Base-by-base conservation (phyloP, 179 eudicot genomes). In the Beta lomatogona region DNA sequence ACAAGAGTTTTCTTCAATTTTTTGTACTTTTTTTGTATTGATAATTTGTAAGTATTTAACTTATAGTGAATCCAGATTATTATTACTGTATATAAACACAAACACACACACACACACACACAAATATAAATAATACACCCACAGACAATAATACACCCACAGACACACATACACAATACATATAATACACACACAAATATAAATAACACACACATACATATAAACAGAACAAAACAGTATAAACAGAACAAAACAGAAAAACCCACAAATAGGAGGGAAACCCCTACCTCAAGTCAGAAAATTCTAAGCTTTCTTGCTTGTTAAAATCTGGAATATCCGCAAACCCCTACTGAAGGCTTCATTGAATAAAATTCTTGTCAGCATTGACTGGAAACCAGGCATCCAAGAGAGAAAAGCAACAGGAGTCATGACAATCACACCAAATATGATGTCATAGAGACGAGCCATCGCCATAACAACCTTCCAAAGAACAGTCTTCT, bases 381-480 rank as follows among this genome's bases (percentile, higher is more conserved):
- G 98, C 98, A 94, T 94, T 19, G 92, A 82, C 84, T 94, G 98
- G 88, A 94, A 92, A 78, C 98, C 97, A 69, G 98, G 97, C 84
- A 89, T 82, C 98, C 98, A 94, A 68, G 98, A 91, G 10, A 94
- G 82, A 21, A 92, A 79, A 15, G 98, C 98, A 61, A 92, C 93
- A 65, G 94, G 93, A 66, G 85, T 84, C 94, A 94, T 87, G 64
- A 94, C 91, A 77, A 94, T 90, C 60, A 91, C 92, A 60, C 97
- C 98, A 77, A 94, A 91, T 92, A 94, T 13, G 74, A 91, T 88
- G 52, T 94, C 97, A 83, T 94, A 94, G 60, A 92, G n/a, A 65
- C 98, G 92, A 77, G 98, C 94, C 84, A 92, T 88, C 77, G 95
- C 87, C 52, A 86, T 78, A 55, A 91, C 93, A 85, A 81, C 80